A percentile compares a stretch with the other conserved stretches of the same genome.
Conservation (phyloP, 306 rosid species). For the Medicago lupulina region DNA sequence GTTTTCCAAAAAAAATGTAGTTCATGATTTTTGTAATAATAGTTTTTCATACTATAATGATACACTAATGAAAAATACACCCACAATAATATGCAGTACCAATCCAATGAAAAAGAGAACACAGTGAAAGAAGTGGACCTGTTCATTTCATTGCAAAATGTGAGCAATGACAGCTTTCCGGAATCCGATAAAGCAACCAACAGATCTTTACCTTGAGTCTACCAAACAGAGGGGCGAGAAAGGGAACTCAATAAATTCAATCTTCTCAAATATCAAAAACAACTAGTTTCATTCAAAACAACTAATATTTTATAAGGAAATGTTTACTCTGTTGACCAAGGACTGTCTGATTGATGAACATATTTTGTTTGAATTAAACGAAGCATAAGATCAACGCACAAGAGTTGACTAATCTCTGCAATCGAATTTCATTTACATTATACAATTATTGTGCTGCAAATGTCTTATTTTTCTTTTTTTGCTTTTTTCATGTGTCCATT, state of each 20-base stretch:
- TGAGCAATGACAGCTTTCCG: constrained; percentile 89
- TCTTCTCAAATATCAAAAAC: constrained; percentile 3
- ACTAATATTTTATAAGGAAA: background rate
- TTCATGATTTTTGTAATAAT: constrained; percentile 18
- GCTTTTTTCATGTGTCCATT: background rate
- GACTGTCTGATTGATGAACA: background rate
- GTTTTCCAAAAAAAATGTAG: constrained; percentile 1
- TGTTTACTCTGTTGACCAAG: background rate
- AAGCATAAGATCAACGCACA: background rate
- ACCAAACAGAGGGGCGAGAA: constrained; percentile 36
- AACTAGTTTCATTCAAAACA: constrained; percentile 29
- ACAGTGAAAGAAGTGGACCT: constrained; percentile 52
- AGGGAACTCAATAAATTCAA: constrained; percentile 22
- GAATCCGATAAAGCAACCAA: constrained; percentile 91
- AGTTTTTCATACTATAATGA: background rate
- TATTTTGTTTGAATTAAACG: background rate
- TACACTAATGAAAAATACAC: constrained; percentile 18
- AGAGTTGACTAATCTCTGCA: constrained; percentile 1
- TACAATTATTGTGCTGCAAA: background rate
- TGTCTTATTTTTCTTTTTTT: background rate
- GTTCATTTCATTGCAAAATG: constrained; percentile 95
- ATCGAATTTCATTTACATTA: background rate
- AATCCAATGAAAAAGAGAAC: constrained; percentile 7
- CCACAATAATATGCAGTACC: constrained; percentile 5
- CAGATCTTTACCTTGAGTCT: constrained; percentile 86